Evolutionary conservation across 176 grass and related monocot genomes (phyloP), one percentile per base, ranked within the genome.

Genomic region (Areca catechu): DNA sequence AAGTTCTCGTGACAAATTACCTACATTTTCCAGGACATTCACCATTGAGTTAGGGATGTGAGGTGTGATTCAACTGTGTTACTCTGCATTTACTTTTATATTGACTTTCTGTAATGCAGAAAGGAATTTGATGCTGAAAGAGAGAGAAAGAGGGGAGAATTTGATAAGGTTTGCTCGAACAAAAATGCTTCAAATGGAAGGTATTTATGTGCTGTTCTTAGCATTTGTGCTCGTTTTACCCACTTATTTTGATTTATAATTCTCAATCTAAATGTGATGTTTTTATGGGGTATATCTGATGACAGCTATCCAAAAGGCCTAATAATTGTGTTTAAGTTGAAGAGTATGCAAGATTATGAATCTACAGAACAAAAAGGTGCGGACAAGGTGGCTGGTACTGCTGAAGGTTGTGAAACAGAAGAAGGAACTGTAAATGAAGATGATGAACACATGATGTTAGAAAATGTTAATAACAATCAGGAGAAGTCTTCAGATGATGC

Each of bases 71-170:
- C 34, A 43, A 43, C 34, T 2, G 34, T 43, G 34, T 43, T 43
- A 43, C 34, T 43, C 1, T 43, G 7, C 34, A 16, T 21, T 18
- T 7, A 51, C 48, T 10, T 60, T 14, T 16, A 48, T 71, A 54
- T 22, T 64, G 14, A 60, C 5, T 43, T 63, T 24, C 23, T 19
- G 62, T 60, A 72, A 80, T 77, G 75, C 57, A 98, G 93, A 75
- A 89, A 92, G 57, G 88, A 92, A 65, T 92, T 91, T 71, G 93
- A 98, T 82, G 61, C 48, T 77, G 75, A 98, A 83, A 83, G 83
- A 69, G 78, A 78, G 61, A 66, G 15, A 50, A 79, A 78, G 62
- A 71, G 28, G 61, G 55, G 69, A 73, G 77, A 76, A 62, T 72
- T 54, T 73, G 76, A 74, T 54, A 97, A 74, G 60, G 65, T 47